phyloP scores from a whole-genome alignment of 169 alveolate genomes.

The Perkinsus marinus region DNA sequence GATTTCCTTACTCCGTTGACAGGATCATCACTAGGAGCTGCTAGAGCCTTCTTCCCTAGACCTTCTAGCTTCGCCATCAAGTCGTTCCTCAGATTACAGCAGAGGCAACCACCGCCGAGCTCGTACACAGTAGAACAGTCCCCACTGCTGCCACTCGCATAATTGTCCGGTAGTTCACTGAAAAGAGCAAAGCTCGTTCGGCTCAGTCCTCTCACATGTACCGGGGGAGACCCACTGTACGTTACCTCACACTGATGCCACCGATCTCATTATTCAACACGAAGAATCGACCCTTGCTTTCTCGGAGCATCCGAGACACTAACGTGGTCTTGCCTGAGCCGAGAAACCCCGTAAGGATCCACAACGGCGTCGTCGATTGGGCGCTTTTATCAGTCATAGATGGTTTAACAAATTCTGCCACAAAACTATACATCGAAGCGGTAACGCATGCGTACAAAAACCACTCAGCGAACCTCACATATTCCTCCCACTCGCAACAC shows the following conservation, averaged over 20 bases:
- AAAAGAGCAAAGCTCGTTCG: too few species aligned
- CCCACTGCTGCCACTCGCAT: background rate
- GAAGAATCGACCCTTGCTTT: background rate
- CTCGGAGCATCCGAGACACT: background rate
- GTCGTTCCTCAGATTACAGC: background rate
- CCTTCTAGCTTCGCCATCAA: background rate
- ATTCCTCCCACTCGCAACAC: background rate
- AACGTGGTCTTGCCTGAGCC: background rate
- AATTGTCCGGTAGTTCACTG: background rate
- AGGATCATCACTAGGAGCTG: background rate
- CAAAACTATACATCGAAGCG: too few species aligned
- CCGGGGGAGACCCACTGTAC: background rate
- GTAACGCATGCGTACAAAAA: too few species aligned
- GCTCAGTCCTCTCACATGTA: too few species aligned
- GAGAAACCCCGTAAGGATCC: background rate
- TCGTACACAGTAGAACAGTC: background rate
- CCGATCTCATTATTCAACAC: background rate
- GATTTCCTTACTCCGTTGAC: background rate
- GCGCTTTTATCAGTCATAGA: background rate
- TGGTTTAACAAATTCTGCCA: background rate
- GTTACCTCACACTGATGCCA: background rate
- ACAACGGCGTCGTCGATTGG: background rate
- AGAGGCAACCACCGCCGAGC: background rate
- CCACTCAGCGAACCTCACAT: background rate
- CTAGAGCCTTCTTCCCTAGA: background rate